Evolutionary conservation across 2,329 filamentous ascomycete species (phyloP), one percentile per base, ranked within the genome.

Genomic region (Fusarium poae): DNA sequence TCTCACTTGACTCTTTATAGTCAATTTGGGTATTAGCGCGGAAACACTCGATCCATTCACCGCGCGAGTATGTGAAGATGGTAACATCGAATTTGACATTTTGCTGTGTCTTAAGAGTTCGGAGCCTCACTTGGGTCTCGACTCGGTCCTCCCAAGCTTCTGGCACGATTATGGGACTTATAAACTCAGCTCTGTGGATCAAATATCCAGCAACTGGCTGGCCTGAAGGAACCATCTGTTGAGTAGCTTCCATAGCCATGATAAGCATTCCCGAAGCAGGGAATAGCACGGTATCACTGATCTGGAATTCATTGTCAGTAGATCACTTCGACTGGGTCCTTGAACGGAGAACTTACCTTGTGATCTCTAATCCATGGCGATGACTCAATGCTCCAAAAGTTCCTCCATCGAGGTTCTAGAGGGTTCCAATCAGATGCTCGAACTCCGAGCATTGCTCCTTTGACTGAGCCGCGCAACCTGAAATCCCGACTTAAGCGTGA

Each of bases 181-280:
- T 23, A 9, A 61, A 61, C 7, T 61, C 30, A 6, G 49, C n/a
- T n/a, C n/a, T n/a, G n/a, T n/a, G n/a, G n/a, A n/a, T n/a, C n/a
- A n/a, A n/a, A n/a, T n/a, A n/a, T n/a, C n/a, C n/a, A n/a, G n/a
- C n/a, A n/a, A n/a, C n/a, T n/a, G n/a, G n/a, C n/a, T n/a, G n/a
- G n/a, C n/a, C 20, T 1, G 13, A 2, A 1, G 43, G 2, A 12
- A 23, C 20, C 49, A 63, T 50, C 10, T 63, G 23, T 10, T 55
- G 43, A 0, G 27, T 46, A 1, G 81, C 82, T 59, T 84, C 82
- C 0, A 83, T 60, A 0, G 80, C 82, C 82, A 87, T 84, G n/a
- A 82, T 76, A 3, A 85, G 73, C 56, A 81, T 83, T 81, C 60
- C 63, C 0, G 67, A 56, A 1, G 45, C 64, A 3, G 68, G 67